Conservation (phyloP, 2,329 filamentous ascomycete genomes). For the Xylariaceae sp. region DNA sequence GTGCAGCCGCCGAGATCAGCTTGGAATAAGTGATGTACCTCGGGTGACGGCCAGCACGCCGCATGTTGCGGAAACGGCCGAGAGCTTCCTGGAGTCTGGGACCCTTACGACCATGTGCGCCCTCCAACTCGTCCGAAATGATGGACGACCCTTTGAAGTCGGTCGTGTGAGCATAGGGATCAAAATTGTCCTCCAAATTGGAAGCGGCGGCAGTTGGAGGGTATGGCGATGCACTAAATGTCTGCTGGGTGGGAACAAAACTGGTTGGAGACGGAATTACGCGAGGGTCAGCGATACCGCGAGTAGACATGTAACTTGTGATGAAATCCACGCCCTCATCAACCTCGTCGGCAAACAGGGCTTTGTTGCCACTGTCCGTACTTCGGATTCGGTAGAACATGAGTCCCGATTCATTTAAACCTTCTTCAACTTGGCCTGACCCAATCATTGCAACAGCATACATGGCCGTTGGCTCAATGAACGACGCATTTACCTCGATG, state of each 20-base stretch:
- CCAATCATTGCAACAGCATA: constrained; percentile 87
- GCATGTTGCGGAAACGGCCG: constrained; percentile 88
- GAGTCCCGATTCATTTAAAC: constrained; percentile 76
- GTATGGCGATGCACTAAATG: constrained; percentile 59
- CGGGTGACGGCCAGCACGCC: constrained; percentile 87
- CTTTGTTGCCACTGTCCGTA: constrained; percentile 55
- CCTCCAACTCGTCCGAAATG: constrained; percentile 90
- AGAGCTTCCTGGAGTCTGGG: constrained; percentile 81
- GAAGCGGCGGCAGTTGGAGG: constrained; percentile 63
- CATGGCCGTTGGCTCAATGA: constrained; percentile 91
- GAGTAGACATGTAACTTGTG: constrained; percentile 62
- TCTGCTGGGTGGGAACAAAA: constrained; percentile 50
- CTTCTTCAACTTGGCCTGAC: constrained; percentile 83
- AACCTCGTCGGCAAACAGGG: constrained; percentile 76
- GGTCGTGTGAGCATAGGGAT: constrained; percentile 88
- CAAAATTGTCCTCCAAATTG: constrained; percentile 80
- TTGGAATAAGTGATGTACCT: constrained; percentile 97
- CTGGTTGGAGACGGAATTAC: constrained; percentile 56
- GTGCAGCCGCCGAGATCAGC: constrained; percentile 87
- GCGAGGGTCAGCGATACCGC: constrained; percentile 62
- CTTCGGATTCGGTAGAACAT: constrained; percentile 88
- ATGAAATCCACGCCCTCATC: constrained; percentile 83
- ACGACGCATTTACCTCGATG: constrained; percentile 64
- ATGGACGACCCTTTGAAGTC: constrained; percentile 93
- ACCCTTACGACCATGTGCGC: constrained; percentile 73